Evolutionary conservation across 495 filamentous ascomycete species (phyloP).

Genomic region (Talaromyces proteolyticus): DNA sequence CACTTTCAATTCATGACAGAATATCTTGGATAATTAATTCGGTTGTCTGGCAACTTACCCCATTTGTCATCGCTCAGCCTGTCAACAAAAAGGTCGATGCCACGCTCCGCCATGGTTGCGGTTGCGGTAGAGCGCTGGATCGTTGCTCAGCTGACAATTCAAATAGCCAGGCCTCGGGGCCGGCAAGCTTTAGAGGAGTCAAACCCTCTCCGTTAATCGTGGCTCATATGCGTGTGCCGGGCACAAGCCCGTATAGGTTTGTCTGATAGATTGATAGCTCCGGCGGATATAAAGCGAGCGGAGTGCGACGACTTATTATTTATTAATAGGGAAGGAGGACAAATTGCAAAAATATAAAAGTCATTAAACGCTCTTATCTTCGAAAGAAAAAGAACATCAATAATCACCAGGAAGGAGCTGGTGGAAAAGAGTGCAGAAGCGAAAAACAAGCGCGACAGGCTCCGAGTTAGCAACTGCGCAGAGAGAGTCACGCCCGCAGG

Average conservation of each 20-base stretch:
- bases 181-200: not conserved
- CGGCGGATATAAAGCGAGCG: not conserved
- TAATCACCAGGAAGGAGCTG: conserved; percentile 33
- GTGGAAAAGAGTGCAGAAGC: conserved; percentile 17
- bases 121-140: not conserved
- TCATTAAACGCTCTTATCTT: not conserved
- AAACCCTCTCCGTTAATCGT: not conserved
- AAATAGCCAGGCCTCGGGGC: conserved; percentile 28
- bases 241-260: not conserved
- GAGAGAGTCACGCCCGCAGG: conserved; percentile 8
- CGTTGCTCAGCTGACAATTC: conserved; percentile 1
- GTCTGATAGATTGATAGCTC: not conserved
- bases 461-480: conserved; percentile 61
- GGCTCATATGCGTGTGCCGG: not conserved
- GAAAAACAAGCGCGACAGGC: conserved; percentile 46
- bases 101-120: conserved; percentile 39
- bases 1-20: too few species aligned
- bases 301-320: not conserved
- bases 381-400: conserved; percentile 29
- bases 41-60: conserved; percentile 34
- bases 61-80: conserved; percentile 54
- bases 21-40: too few species aligned
- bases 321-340: not conserved
- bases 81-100: conserved; percentile 53
- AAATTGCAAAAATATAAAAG: not conserved